A percentile compares a stretch with the other conserved stretches of the same genome.
Evolutionary conservation across 225 moss, liverwort and hornwort species (phyloP).

Genomic region (Thuidium tamariscinum): DNA sequence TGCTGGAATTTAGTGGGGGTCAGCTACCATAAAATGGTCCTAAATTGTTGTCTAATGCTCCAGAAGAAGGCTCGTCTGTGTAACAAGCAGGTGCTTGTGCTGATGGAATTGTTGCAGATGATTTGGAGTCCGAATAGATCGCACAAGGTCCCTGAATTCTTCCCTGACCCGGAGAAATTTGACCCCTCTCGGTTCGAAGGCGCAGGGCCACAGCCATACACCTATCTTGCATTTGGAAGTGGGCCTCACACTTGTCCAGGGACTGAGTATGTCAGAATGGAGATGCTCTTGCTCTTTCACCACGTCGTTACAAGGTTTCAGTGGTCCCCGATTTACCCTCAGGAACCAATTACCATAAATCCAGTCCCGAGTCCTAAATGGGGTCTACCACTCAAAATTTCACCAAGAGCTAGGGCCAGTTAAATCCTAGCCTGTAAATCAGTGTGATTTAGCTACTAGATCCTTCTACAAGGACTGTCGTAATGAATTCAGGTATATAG

Average conservation of each 20-base stretch:
- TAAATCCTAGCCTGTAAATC: neutral
- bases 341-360: neutral
- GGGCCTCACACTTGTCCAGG: neutral
- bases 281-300: constrained; percentile 1
- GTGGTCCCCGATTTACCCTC: neutral
- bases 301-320: neutral
- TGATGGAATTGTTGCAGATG: constrained; percentile 3
- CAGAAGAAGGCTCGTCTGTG: neutral
- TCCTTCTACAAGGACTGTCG: neutral
- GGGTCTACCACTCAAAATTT: neutral
- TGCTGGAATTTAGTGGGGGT: neutral
- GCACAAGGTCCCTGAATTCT: neutral
- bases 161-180: constrained; percentile 9
- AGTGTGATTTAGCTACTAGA: neutral
- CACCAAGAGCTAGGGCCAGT: neutral
- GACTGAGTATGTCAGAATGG: neutral
- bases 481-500: neutral
- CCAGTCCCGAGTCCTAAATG: neutral
- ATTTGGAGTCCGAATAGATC: neutral
- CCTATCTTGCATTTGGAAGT: constrained; percentile 3
- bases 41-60: neutral
- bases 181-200: constrained; percentile 12
- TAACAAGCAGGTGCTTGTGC: neutral
- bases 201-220: neutral
- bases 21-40: neutral